phyloP scores from a whole-genome alignment of 768 basidiomycete genomes.

The Leccinum disarticulatum region DNA sequence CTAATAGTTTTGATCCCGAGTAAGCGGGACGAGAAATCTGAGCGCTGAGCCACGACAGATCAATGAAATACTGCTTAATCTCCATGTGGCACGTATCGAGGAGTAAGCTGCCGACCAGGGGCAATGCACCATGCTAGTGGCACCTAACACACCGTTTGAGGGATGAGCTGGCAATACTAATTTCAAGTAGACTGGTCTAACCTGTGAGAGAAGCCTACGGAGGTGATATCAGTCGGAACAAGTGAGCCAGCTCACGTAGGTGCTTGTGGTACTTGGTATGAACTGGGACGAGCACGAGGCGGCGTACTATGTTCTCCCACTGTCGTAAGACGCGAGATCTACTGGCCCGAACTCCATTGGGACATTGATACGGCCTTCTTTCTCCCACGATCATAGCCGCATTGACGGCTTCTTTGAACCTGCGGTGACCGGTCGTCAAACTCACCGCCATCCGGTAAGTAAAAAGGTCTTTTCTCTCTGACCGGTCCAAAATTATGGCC shows the following conservation, averaged over 20 bases:
- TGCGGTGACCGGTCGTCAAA: background rate
- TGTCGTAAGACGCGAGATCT: background rate
- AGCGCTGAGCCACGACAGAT: too few relatives aligned
- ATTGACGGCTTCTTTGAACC: background rate
- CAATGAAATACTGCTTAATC: slow-evolving; percentile 1
- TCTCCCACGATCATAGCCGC: background rate
- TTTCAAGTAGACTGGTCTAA: background rate
- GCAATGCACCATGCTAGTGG: background rate
- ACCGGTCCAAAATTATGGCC: too few relatives aligned
- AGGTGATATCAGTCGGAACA: background rate
- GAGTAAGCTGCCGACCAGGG: background rate
- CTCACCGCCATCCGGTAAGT: background rate
- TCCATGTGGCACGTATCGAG: slow-evolving; percentile 9
- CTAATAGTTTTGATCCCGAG: too few relatives aligned
- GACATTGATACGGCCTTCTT: background rate
- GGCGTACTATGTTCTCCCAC: background rate
- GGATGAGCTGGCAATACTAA: background rate
- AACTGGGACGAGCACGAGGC: background rate
- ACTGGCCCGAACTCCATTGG: background rate
- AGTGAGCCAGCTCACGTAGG: slow-evolving; percentile 6
- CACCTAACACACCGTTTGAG: slow-evolving; percentile 1
- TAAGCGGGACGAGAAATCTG: too few relatives aligned
- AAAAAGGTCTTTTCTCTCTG: background rate
- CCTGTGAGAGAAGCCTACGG: background rate
- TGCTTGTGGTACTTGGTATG: background rate